phyloP scores from a whole-genome alignment of 1,284 basidiomycete species.

The Tremellales sp. region DNA sequence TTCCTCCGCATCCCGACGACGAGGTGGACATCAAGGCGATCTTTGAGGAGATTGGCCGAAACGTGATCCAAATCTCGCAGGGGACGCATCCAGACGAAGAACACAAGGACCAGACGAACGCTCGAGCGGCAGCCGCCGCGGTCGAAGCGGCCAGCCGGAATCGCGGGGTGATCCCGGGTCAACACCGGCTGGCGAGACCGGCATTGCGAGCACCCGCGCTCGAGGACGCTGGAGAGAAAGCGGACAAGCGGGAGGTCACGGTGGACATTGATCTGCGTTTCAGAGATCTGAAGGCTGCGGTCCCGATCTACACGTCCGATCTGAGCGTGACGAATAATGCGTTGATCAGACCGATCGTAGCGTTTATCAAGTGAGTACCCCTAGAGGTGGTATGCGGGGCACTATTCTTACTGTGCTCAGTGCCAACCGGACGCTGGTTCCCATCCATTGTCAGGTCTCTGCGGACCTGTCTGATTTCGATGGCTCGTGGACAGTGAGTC shows the following conservation, averaged over 20 bases:
- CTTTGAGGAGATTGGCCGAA: conserved; percentile 84
- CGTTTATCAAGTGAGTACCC: conserved; percentile 85
- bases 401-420: conserved; percentile 48
- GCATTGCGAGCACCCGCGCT: conserved; percentile 67
- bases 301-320: conserved; percentile 83
- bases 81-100: conserved; percentile 36
- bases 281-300: conserved; percentile 90
- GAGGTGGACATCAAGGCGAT: conserved; percentile 75
- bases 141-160: conserved; percentile 50
- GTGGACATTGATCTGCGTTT: conserved; percentile 95
- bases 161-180: conserved; percentile 73
- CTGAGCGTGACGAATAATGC: conserved; percentile 91
- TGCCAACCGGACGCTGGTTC: conserved; percentile 83
- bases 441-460: conserved; percentile 80
- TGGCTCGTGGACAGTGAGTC: conserved; percentile 79
- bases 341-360: conserved; percentile 93
- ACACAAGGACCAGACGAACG: conserved; percentile 12
- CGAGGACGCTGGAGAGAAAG: conserved; percentile 12
- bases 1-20: conserved; percentile 77
- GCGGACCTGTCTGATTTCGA: conserved; percentile 78
- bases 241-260: conserved; percentile 54
- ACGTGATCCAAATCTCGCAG: conserved; percentile 56
- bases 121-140: conserved; percentile 32
- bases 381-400: neutral
- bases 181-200: conserved; percentile 79